Percentiles rank a stretch among this genome's conserved stretches.
phyloP scores from a whole-genome alignment of 1,284 basidiomycete species.

The Nidula niveotomentosa region DNA sequence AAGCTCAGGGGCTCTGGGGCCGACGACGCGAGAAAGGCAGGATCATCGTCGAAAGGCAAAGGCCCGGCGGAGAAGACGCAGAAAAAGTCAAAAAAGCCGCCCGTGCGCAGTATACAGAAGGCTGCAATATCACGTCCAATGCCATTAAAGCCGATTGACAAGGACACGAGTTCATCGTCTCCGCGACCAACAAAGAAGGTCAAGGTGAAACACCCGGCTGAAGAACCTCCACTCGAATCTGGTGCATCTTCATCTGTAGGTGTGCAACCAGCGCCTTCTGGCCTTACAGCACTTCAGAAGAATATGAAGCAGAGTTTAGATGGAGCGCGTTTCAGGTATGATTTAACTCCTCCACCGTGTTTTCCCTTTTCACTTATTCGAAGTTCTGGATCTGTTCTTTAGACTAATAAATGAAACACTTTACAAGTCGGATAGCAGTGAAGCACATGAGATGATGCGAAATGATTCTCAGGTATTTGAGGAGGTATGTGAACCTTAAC shows the following conservation, averaged over 20 bases:
- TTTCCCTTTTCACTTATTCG: neutral
- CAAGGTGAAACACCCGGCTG: conserved; percentile 23
- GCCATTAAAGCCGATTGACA: conserved; percentile 22
- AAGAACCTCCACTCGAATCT: conserved; percentile 2
- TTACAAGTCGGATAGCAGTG: conserved; percentile 78
- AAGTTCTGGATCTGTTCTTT: conserved; percentile 3
- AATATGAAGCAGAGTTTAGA: conserved; percentile 77
- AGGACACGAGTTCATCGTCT: conserved; percentile 13
- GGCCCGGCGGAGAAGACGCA: conserved; percentile 15
- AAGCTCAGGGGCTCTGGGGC: conserved; percentile 40
- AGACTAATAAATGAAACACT: conserved; percentile 88
- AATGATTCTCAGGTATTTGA: conserved; percentile 32
- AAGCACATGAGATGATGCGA: conserved; percentile 81
- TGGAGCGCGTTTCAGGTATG: conserved; percentile 83
- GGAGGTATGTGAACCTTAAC: conserved; percentile 19
- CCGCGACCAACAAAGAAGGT: conserved; percentile 32
- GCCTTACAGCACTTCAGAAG: conserved; percentile 72
- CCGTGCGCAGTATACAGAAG: neutral
- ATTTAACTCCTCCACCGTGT: conserved; percentile 2
- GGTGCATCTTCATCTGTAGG: conserved; percentile 11
- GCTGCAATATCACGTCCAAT: conserved; percentile 27
- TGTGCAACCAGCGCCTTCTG: conserved; percentile 7
- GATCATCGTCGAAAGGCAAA: conserved; percentile 9
- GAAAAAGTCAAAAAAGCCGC: conserved; percentile 8
- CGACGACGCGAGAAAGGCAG: conserved; percentile 14